Base-by-base conservation (phyloP, 306 rosid species). In the Acmispon strigosus region DNA sequence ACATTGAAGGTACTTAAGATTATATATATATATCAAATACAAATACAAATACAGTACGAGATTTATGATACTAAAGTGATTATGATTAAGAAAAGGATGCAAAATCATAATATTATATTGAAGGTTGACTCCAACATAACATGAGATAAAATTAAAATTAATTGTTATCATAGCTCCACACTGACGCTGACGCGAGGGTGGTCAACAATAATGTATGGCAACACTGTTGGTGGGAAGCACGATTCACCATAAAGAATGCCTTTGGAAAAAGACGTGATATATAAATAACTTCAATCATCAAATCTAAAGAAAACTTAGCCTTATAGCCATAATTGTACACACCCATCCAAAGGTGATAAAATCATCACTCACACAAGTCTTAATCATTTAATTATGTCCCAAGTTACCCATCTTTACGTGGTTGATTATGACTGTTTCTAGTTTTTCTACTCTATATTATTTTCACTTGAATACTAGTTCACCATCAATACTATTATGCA, bases 91-190 rank as follows among this genome's bases (percentile, higher is more conserved):
- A 19, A 29, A 19, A 5, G 15, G 58, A 32, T 10, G 37, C 57
- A 27, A 27, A 27, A 39, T 17, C 10, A 41, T 17, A 16, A 32
- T 47, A 71, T 20, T 59, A n/a, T 60, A 48, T 47, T 64, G 16
- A 72, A 49, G n/a, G 48, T 62, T 62, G 77, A 73, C 63, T 22
- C 44, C 20, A 37, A 39, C 52, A 10, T 73, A n/a, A n/a, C n/a
- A n/a, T n/a, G n/a, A n/a, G n/a, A n/a, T n/a, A n/a, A n/a, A n/a
- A n/a, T n/a, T n/a, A n/a, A n/a, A 14, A 72, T 72, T 59, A 57
- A 34, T 49, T 8, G 76, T 72, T 1, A 59, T 57, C 12, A 48
- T 72, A 12, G 12, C 60, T 34, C 45, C 69, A 62, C 45, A 36
- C 17, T 47, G 24, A 3, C 17, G 50, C 17, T 47, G 24, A 3